phyloP scores from a whole-genome alignment of 1,284 basidiomycete species.

The Phylloporus gajari region DNA sequence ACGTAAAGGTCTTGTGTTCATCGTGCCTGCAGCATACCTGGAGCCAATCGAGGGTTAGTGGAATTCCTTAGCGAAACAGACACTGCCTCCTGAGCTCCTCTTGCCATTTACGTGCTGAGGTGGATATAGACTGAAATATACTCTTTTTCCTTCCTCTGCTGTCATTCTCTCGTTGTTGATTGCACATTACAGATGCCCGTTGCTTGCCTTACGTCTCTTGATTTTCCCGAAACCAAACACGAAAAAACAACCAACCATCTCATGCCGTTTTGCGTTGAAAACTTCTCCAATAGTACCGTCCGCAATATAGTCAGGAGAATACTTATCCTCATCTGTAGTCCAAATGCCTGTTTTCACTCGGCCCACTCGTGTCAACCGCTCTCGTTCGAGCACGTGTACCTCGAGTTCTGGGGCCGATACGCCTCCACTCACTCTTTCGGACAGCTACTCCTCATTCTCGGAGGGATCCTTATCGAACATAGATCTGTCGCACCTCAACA shows the following conservation, averaged over 20 bases:
- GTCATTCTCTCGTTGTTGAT: conserved; percentile 31
- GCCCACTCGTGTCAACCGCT: conserved; percentile 62
- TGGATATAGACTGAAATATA: conserved; percentile 77
- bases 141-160: conserved; percentile 53
- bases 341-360: conserved; percentile 66
- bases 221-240: conserved; percentile 13
- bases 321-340: conserved; percentile 46
- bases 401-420: conserved; percentile 70
- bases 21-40: conserved; percentile 90
- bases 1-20: conserved; percentile 81
- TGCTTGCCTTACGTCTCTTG: conserved; percentile 33
- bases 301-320: neutral
- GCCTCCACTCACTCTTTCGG: conserved; percentile 72
- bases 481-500: conserved; percentile 70
- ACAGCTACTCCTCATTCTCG: conserved; percentile 59
- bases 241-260: conserved; percentile 9
- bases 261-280: conserved; percentile 16
- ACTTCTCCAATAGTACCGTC: conserved; percentile 38
- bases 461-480: conserved; percentile 78
- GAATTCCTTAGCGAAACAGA: conserved; percentile 37
- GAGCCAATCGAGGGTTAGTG: conserved; percentile 89
- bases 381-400: conserved; percentile 74
- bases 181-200: conserved; percentile 34
- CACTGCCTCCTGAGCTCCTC: conserved; percentile 61
- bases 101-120: conserved; percentile 58